Percentiles rank a stretch among this genome's conserved stretches.
Evolutionary conservation across 2,329 filamentous ascomycete genomes (phyloP).

Genomic region (Pseudogymnoascus sp.): DNA sequence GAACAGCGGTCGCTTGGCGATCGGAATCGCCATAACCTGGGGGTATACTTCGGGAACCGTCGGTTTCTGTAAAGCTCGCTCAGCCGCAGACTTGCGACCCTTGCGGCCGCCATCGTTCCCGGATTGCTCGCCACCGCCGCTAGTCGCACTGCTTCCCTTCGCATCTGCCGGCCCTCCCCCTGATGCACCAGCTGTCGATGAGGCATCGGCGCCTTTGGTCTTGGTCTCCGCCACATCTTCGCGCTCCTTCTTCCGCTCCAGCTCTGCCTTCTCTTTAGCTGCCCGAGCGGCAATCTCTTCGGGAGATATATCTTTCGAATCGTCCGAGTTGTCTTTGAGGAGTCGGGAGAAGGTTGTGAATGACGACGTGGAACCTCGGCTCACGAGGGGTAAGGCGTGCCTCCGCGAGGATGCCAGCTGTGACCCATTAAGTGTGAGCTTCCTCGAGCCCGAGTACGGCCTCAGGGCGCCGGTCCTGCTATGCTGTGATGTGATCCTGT

Average conservation of each 20-base stretch:
- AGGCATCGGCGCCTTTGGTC: conserved; percentile 20
- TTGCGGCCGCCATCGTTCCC: conserved; percentile 55
- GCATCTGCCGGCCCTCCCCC: conserved; percentile 25
- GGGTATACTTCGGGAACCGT: conserved; percentile 91
- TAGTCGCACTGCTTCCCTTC: conserved; percentile 21
- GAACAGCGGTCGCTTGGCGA: conserved; percentile 86
- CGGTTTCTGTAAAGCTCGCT: conserved; percentile 76
- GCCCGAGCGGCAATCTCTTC: conserved; percentile 37
- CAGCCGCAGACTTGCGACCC: conserved; percentile 58
- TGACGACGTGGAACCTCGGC: conserved; percentile 39
- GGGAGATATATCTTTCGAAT: conserved; percentile 32
- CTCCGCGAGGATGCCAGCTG: conserved; percentile 13
- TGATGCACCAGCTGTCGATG: conserved; percentile 15
- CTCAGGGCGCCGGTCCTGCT: conserved; percentile 17
- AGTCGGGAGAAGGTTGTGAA: conserved; percentile 40
- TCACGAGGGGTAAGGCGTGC: background rate
- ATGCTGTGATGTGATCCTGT: conserved; percentile 17
- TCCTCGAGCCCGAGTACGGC: conserved; percentile 19
- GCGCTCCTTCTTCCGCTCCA: conserved; percentile 32
- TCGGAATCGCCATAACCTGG: conserved; percentile 94
- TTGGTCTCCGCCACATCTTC: conserved; percentile 35
- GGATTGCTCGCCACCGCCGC: conserved; percentile 22
- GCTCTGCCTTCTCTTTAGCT: conserved; percentile 27
- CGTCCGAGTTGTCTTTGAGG: conserved; percentile 33
- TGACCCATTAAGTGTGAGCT: conserved; percentile 12